These are phyloP conservation scores for Rhododendron vialii DNA, from an alignment of 148 eudicot species.

Conservation along the genomic window DNA sequence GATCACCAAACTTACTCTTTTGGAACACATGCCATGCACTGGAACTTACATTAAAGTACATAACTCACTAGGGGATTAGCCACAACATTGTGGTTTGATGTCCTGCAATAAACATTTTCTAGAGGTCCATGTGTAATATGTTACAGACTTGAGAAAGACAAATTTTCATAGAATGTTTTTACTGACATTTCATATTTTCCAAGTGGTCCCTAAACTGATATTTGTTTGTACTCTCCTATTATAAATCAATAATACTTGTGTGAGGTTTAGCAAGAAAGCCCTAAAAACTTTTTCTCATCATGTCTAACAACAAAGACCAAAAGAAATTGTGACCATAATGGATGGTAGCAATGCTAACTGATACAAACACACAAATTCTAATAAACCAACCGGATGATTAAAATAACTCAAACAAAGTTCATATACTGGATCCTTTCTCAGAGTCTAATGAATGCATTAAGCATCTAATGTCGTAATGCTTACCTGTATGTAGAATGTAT, in stretches of 20 bases:
- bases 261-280: background rate
- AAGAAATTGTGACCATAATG: background rate
- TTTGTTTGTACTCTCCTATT: background rate
- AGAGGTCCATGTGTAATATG: too few relatives aligned
- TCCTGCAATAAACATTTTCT: background rate
- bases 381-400: background rate
- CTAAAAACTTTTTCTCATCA: background rate
- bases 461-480: constrained; percentile 25
- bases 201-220: background rate
- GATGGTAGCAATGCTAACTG: background rate
- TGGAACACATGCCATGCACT: too few relatives aligned
- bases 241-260: too few relatives aligned
- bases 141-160: background rate
- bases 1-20: too few relatives aligned
- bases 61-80: too few relatives aligned
- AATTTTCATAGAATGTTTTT: background rate
- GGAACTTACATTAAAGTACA: too few relatives aligned
- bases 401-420: background rate
- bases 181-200: background rate
- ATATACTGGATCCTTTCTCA: background rate
- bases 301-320: background rate
- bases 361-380: background rate
- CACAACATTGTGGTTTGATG: too few relatives aligned
- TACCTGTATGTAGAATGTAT: constrained; percentile 99
- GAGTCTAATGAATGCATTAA: background rate